These are phyloP conservation scores for Quambalaria eucalypti DNA, from an alignment of 1,284 basidiomycete genomes.

Conservation along the genomic window DNA sequence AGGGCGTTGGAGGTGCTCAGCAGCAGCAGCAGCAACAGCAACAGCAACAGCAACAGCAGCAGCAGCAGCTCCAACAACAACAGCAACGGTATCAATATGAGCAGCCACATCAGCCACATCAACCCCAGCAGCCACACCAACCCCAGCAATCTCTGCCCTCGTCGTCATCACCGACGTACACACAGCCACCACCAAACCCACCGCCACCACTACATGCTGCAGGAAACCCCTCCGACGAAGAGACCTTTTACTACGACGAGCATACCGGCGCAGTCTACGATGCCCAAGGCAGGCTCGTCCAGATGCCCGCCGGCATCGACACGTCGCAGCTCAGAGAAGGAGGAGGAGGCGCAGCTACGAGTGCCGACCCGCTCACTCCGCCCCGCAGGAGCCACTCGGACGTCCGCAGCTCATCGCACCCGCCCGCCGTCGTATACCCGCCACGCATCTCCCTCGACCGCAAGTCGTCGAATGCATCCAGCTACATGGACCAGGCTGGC, in stretches of 20 bases:
- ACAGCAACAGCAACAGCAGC: too few relatives aligned
- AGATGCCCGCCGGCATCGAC: constrained; percentile 18
- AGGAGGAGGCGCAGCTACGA: not conserved
- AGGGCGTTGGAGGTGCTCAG: not conserved
- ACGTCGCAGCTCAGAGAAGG: not conserved
- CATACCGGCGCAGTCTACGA: constrained; percentile 39
- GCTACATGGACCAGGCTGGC: too few relatives aligned
- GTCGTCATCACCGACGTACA: not conserved
- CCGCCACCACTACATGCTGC: not conserved
- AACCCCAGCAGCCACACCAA: too few relatives aligned
- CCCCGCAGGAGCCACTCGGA: too few relatives aligned
- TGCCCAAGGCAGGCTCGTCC: constrained; percentile 27
- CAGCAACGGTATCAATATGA: too few relatives aligned
- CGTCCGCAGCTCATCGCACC: not conserved
- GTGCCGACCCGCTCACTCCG: not conserved
- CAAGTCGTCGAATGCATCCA: constrained; percentile 9
- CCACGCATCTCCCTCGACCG: constrained; percentile 9
- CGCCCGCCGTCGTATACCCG: not conserved
- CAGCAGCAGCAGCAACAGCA: too few relatives aligned
- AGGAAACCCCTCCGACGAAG: constrained; percentile 10
- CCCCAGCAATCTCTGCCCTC: constrained; percentile 4
- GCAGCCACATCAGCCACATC: too few relatives aligned
- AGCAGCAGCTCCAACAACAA: too few relatives aligned
- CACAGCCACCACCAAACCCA: constrained; percentile 1
- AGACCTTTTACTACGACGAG: constrained; percentile 39